Conservation (phyloP, 352 stramenopile species). For the Phytopythium sindhum region DNA sequence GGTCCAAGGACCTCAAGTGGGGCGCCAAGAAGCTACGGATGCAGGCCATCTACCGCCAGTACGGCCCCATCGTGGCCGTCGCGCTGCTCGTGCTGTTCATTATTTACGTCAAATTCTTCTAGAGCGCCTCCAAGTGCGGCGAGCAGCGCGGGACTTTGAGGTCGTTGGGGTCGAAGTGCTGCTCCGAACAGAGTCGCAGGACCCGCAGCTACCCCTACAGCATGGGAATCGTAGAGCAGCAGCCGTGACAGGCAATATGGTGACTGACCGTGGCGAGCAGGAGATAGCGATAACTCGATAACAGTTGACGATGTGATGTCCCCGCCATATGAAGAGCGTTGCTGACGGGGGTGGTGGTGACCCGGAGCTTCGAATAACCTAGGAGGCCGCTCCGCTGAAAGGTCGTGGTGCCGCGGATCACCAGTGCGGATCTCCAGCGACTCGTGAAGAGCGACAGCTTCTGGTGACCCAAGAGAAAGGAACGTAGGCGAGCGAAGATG, state of each 20-base stretch:
- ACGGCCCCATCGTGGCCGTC: slow-evolving; percentile 78
- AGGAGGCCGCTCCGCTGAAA: background rate
- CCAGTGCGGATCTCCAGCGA: background rate
- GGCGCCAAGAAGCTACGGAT: slow-evolving; percentile 93
- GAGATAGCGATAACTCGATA: background rate
- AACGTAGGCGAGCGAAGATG: background rate
- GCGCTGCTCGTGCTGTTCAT: slow-evolving; percentile 81
- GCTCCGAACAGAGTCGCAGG: too few species aligned
- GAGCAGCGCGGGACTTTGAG: too few species aligned
- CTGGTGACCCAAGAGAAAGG: too few species aligned
- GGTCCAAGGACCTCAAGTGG: slow-evolving; percentile 98
- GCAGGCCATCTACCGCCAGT: slow-evolving; percentile 88
- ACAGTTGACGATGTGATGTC: background rate
- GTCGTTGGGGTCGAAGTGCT: too few species aligned
- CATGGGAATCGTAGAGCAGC: too few species aligned
- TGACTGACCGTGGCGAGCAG: too few species aligned
- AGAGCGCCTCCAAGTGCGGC: slow-evolving; percentile 7
- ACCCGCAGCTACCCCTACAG: too few species aligned
- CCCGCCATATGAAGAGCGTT: background rate
- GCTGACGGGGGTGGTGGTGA: background rate
- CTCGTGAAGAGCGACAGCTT: background rate
- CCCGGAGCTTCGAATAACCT: background rate
- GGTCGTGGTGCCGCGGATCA: background rate
- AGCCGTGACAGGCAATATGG: too few species aligned
- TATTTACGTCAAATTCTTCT: slow-evolving; percentile 92